phyloP scores from a whole-genome alignment of 2,329 filamentous ascomycete genomes.

The Verticillium klebahnii region DNA sequence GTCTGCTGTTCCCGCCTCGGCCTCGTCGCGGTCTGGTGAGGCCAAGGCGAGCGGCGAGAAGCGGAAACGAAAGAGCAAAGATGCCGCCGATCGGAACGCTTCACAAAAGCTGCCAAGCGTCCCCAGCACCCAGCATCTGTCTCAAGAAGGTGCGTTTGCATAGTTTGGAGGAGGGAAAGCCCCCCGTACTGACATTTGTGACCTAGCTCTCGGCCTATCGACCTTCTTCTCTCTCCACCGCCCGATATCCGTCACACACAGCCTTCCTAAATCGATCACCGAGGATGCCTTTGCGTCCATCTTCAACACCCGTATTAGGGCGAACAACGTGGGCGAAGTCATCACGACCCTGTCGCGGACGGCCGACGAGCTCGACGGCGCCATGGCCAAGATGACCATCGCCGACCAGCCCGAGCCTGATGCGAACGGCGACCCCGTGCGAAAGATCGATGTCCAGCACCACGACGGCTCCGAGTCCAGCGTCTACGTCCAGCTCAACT shows the following conservation, averaged over 20 bases:
- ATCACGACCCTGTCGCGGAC: conserved; percentile 62
- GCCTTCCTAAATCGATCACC: conserved; percentile 68
- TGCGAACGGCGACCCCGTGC: conserved; percentile 38
- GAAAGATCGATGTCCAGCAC: conserved; percentile 48
- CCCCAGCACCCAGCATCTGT: conserved; percentile 69
- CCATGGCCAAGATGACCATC: conserved; percentile 50
- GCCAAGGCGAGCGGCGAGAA: conserved; percentile 45
- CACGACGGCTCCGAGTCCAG: conserved; percentile 53
- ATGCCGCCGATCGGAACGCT: conserved; percentile 37
- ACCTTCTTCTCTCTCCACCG: conserved; percentile 95
- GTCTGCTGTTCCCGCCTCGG: conserved; percentile 42
- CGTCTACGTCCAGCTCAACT: conserved; percentile 62
- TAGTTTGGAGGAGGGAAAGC: not conserved
- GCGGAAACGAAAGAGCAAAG: conserved; percentile 56
- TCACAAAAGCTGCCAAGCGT: conserved; percentile 65
- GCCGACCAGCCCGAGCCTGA: conserved; percentile 35
- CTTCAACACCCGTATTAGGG: conserved; percentile 57
- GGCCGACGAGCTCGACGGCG: conserved; percentile 55
- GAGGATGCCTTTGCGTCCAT: conserved; percentile 79
- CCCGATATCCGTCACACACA: conserved; percentile 82
- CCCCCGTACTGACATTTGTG: not conserved
- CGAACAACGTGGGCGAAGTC: conserved; percentile 53
- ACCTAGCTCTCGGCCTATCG: conserved; percentile 77
- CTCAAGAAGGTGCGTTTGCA: conserved; percentile 53
- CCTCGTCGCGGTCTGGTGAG: conserved; percentile 33